Conservation (phyloP, 306 rosid species). For the Benincasa hispida region DNA sequence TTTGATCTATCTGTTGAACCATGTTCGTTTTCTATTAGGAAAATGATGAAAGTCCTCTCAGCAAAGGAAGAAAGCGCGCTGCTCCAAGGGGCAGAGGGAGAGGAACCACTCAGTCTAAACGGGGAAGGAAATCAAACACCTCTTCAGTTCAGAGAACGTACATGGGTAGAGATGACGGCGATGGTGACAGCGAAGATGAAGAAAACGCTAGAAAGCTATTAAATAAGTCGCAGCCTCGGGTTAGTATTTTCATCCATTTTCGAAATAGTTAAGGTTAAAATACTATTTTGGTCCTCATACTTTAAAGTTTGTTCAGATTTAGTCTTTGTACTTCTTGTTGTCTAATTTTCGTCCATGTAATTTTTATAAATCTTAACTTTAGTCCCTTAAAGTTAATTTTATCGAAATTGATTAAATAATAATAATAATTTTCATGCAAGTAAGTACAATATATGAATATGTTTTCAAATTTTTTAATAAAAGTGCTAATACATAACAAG, state of each 20-base stretch:
- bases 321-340: too few species aligned
- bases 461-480: too few species aligned
- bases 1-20: neutral
- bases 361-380: too few species aligned
- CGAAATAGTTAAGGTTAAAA: neutral
- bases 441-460: too few species aligned
- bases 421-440: too few species aligned
- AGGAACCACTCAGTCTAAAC: slow-evolving; percentile 62
- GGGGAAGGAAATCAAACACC: slow-evolving; percentile 59
- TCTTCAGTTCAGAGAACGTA: slow-evolving; percentile 52
- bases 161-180: slow-evolving; percentile 20
- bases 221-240: slow-evolving; percentile 69
- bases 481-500: too few species aligned
- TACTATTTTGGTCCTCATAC: too few species aligned
- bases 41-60: slow-evolving; percentile 40
- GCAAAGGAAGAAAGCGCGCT: slow-evolving; percentile 61
- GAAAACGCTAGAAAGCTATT: slow-evolving; percentile 38
- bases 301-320: too few species aligned
- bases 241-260: slow-evolving; percentile 12
- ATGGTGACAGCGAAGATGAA: slow-evolving; percentile 41
- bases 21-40: slow-evolving; percentile 32
- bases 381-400: too few species aligned
- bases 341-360: too few species aligned
- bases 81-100: slow-evolving; percentile 83
- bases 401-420: too few species aligned